Evolutionary conservation across 768 basidiomycete genomes (phyloP).

Genomic region (Lactifluus subvellereus): DNA sequence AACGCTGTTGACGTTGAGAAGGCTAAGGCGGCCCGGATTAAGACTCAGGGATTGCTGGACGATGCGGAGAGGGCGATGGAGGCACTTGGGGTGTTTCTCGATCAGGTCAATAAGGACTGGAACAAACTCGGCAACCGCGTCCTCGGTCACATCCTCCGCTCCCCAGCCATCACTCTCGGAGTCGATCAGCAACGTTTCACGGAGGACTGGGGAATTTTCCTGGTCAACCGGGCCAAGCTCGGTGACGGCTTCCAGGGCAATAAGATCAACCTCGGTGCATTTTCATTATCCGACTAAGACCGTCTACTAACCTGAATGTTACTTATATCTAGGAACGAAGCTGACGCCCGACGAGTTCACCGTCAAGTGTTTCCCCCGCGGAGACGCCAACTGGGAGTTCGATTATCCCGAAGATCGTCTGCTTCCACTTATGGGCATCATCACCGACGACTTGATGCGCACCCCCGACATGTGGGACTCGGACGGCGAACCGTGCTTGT

Average conservation of each 20-base stretch:
- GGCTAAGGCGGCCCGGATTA: constrained; percentile 7
- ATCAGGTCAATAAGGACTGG: too few relatives aligned
- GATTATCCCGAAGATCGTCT: constrained; percentile 33
- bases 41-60: too few relatives aligned
- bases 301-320: constrained; percentile 25
- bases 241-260: too few relatives aligned
- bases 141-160: too few relatives aligned
- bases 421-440: constrained; percentile 30
- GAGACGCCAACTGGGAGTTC: constrained; percentile 28
- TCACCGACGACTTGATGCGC: constrained; percentile 32
- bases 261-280: too few relatives aligned
- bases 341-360: constrained; percentile 25
- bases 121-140: too few relatives aligned
- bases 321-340: constrained; percentile 25
- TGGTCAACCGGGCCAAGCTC: too few relatives aligned
- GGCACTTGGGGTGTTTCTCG: constrained; percentile 27
- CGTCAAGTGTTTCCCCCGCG: constrained; percentile 22
- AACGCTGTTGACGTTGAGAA: constrained; percentile 8
- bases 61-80: constrained; percentile 22
- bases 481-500: constrained; percentile 31
- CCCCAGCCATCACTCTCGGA: too few relatives aligned
- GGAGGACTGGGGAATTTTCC: too few relatives aligned
- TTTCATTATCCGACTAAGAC: constrained; percentile 24
- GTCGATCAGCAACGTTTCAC: too few relatives aligned
- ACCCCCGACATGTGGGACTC: constrained; percentile 29